Percentiles rank a stretch among this genome's conserved stretches.
These are phyloP conservation scores for Elaeis oleifera DNA, from an alignment of 202 grass and related monocot genomes.

Conservation along the genomic window DNA sequence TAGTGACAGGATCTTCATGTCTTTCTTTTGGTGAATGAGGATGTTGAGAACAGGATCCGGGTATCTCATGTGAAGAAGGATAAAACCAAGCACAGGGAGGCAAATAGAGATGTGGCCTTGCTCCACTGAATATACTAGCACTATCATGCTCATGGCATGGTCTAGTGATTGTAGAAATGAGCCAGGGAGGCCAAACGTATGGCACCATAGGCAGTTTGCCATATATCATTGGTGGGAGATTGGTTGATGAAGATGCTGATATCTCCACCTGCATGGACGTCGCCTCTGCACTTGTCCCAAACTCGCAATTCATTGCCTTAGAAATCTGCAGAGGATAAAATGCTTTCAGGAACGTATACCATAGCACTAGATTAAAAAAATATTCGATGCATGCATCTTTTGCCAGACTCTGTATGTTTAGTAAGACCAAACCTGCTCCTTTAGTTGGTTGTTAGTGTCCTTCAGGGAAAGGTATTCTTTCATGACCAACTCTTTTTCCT, in stretches of 20 bases:
- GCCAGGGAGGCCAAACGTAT: slow-evolving; percentile 56
- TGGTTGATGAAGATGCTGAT: slow-evolving; percentile 9
- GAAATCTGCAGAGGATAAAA: no score
- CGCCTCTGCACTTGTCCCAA: background rate
- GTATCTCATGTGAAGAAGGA: slow-evolving; percentile 27
- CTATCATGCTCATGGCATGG: slow-evolving; percentile 2
- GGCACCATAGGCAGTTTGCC: slow-evolving; percentile 25
- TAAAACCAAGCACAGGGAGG: slow-evolving; percentile 53
- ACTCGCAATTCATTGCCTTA: no score
- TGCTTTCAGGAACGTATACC: no score
- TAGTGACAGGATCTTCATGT: background rate
- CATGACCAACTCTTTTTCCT: slow-evolving; percentile 72
- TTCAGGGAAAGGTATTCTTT: slow-evolving; percentile 65
- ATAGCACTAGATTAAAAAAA: no score
- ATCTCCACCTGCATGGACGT: background rate
- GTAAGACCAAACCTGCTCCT: slow-evolving; percentile 51
- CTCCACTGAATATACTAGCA: background rate
- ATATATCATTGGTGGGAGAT: slow-evolving; percentile 19
- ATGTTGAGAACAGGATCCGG: slow-evolving; percentile 12
- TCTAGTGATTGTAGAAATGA: background rate
- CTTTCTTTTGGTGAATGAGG: slow-evolving; percentile 16
- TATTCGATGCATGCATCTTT: no score
- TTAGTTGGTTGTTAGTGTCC: slow-evolving; percentile 62
- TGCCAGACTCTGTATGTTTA: background rate
- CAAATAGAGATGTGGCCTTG: slow-evolving; percentile 20